Base-by-base conservation (phyloP, 2,329 filamentous ascomycete genomes). In the Ascocoryne sarcoides region DNA sequence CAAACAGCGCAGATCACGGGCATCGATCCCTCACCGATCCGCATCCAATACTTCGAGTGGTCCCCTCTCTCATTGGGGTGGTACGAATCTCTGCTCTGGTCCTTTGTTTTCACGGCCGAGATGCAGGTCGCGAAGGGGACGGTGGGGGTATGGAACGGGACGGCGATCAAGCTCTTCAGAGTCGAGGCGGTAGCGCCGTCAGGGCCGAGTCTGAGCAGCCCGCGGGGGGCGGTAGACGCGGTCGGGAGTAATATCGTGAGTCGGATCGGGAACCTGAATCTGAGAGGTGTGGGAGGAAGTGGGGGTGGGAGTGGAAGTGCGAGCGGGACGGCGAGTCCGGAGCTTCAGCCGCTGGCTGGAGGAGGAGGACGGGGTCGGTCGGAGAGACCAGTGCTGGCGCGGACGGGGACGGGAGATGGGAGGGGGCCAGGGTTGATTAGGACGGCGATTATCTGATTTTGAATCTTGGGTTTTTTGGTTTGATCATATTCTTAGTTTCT, bases 11-110 rank as follows among this genome's bases (percentile, higher is more conserved):
- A 75, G 37, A 67, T 93, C 32, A 72, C 78, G 8, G 81, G 78
- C 7, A 76, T 95, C 28, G 87, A 95, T 33, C 75, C 84, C 1
- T 79, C 79, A 1, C 71, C 82, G 0, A 73, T 86, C 38, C 75
- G 84, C 21, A 82, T 92, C 12, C 89, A 95, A 58, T 82, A 86
- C 10, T 96, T 96, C 56, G 87, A 95, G 64, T 96, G 90, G 90
- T 90, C 88, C 3, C 81, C 85, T 0, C 69, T 95, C 23, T 84
- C 86, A 0, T 70, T 96, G 37, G 90, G 89, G 36, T 96, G 92
- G 92, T 95, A 96, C 61, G 87, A 95, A 62, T 90, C 86, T 4
- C 70, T 96, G 10, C 70, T 98, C 8, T 98, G 92, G 92, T 82
- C 87, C 12, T 85, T 95, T 53, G 79, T 95, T 39, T 96, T 95